Evolutionary conservation across 176 grass and related monocot genomes (phyloP), one percentile per base, ranked within the genome.

Genomic region (Ensete ventricosum): DNA sequence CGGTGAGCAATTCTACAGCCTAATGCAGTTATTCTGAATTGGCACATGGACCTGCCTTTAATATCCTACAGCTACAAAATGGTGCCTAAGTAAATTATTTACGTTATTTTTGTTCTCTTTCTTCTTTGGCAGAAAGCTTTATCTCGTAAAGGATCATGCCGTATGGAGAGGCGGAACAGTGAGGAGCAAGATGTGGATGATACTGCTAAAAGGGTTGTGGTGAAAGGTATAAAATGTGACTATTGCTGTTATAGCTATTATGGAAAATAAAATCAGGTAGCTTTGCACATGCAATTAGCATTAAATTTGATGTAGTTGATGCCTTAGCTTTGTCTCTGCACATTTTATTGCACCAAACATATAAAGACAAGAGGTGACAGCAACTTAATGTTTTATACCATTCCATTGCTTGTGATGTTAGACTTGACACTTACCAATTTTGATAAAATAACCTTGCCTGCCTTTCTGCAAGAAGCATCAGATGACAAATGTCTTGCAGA

Each of bases 171-270:
- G 12, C 75, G 49, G 8, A 65, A 65, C 19, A 20, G 48, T 9
- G 75, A 77, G 19, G 75, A 77, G 29, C 75, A 77, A 77, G 75
- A 77, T 52, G 60, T 12, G 16, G 75, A 77, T 52, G 60, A 65
- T 49, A 11, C 75, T 65, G 25, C 75, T 3, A 77, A 52, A 77
- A 77, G 53, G 13, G 16, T 64, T 64, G 34, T 43, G 34, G 19
- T 59, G 20, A 53, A 66, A 77, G 75, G 75, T 66, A 75, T 43
- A 25, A 0, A 48, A 34, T 13, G 24, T 48, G 2, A 3, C 24
- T 43, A 65, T 65, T 11, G 25, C 60, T 24, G 8, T 43, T 43
- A 19, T 25, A 77, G 20, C 24, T 16, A 50, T 3, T 10, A 14
- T 16, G 29, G 19, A 11, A 20, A 50, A 70, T 10, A 52, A 20